A percentile compares a stretch with the other conserved stretches of the same genome.
Evolutionary conservation across 2,329 filamentous ascomycete genomes (phyloP).

Genomic region (Nemania bipapillata): DNA sequence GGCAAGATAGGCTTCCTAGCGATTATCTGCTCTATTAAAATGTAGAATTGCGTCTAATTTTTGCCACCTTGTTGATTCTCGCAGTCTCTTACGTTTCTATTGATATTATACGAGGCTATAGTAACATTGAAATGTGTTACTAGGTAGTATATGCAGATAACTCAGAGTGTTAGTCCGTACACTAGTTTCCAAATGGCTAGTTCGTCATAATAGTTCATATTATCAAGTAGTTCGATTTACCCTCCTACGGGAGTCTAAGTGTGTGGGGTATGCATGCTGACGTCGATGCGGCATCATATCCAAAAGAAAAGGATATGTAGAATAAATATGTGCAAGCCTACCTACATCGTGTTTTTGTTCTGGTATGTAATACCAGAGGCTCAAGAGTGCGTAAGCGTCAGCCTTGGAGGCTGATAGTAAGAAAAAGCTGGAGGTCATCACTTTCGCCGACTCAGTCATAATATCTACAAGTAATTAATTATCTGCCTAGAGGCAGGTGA

Average conservation of each 20-base stretch:
- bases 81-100: neutral
- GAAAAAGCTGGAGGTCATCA: slow-evolving; percentile 2
- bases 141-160: neutral
- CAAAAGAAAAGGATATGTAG: neutral
- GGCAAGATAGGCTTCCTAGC: neutral
- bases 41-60: neutral
- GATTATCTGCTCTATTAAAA: neutral
- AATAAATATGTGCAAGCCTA: neutral
- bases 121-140: neutral
- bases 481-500: neutral
- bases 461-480: neutral
- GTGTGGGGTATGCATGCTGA: slow-evolving; percentile 46
- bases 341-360: neutral
- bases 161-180: neutral
- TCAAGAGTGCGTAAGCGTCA: neutral
- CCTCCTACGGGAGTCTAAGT: slow-evolving; percentile 12
- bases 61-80: neutral
- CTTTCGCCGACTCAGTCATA: neutral
- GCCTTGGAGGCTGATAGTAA: neutral
- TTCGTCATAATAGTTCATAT: neutral
- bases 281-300: slow-evolving; percentile 47
- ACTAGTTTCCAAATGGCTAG: neutral
- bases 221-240: neutral
- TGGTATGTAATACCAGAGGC: neutral
- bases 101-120: neutral